Percentiles rank a stretch among this genome's conserved stretches.
These are phyloP conservation scores for Angophora floribunda DNA, from an alignment of 345 rosid species.

Conservation along the genomic window DNA sequence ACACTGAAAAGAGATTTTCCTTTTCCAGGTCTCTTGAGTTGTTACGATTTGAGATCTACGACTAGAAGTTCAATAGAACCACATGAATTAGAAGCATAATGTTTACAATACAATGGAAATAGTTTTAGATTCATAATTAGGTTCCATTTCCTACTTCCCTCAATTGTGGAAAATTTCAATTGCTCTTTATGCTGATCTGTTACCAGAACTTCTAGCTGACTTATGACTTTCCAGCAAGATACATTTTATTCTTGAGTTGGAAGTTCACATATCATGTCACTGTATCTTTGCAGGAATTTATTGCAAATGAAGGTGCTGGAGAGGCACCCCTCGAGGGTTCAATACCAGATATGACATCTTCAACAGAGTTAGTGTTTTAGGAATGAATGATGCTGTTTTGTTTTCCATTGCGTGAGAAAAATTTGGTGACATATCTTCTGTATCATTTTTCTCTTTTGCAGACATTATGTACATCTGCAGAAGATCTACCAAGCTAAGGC, in stretches of 20 bases:
- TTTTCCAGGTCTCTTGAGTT: not conserved
- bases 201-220: not conserved
- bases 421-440: not conserved
- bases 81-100: not conserved
- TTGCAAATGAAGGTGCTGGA: slow-evolving; percentile 74
- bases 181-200: not conserved
- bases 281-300: slow-evolving; percentile 54
- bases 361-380: slow-evolving; percentile 73
- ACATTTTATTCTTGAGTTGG: not conserved
- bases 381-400: not conserved
- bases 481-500: slow-evolving; percentile 87
- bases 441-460: slow-evolving; percentile 10
- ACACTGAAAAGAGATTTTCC: not conserved
- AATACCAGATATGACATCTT: slow-evolving; percentile 99
- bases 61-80: not conserved
- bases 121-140: not conserved
- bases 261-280: not conserved
- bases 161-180: not conserved
- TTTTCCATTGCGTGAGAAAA: not conserved
- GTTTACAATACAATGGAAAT: not conserved
- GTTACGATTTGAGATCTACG: not conserved
- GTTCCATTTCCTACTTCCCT: not conserved
- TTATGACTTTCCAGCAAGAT: not conserved
- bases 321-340: slow-evolving; percentile 97
- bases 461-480: slow-evolving; percentile 85